Percentiles rank a stretch among this genome's conserved stretches.
Conservation (phyloP, 306 rosid genomes). For the Fragaria vesca region DNA sequence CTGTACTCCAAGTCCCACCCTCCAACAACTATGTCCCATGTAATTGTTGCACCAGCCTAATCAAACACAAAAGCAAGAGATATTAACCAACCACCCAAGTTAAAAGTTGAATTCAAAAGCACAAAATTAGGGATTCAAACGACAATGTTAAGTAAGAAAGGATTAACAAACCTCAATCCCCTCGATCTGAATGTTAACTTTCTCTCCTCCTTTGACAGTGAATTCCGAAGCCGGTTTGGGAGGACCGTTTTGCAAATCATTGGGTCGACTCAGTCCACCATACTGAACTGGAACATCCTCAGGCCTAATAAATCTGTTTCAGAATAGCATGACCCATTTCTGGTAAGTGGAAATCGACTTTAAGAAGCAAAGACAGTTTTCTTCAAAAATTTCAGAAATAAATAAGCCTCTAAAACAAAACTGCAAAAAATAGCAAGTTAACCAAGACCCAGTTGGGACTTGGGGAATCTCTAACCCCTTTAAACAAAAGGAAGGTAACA, state of each 20-base stretch:
- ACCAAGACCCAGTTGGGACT: not conserved
- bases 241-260: slow-evolving; percentile 71
- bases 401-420: slow-evolving; percentile 16
- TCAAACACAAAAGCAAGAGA: slow-evolving; percentile 5
- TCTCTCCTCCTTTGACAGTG: slow-evolving; percentile 92
- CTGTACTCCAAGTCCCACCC: slow-evolving; percentile 97
- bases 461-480: not conserved
- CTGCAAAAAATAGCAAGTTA: not conserved
- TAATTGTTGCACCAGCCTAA: slow-evolving; percentile 82
- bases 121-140: not conserved
- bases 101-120: not conserved
- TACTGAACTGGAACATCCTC: slow-evolving; percentile 92
- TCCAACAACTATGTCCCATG: slow-evolving; percentile 96
- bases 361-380: not conserved
- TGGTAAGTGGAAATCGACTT: not conserved
- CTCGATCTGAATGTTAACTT: slow-evolving; percentile 92
- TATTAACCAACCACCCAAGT: not conserved
- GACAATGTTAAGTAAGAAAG: not conserved
- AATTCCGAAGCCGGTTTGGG: slow-evolving; percentile 96
- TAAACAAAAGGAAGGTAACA: not conserved
- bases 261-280: slow-evolving; percentile 75
- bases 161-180: slow-evolving; percentile 75
- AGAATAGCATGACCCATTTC: slow-evolving; percentile 12
- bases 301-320: slow-evolving; percentile 77
- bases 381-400: not conserved